Percentiles rank a stretch among this genome's conserved stretches.
Evolutionary conservation across 129 eudicot genomes (phyloP).

Genomic region (Flaveria trinervia): DNA sequence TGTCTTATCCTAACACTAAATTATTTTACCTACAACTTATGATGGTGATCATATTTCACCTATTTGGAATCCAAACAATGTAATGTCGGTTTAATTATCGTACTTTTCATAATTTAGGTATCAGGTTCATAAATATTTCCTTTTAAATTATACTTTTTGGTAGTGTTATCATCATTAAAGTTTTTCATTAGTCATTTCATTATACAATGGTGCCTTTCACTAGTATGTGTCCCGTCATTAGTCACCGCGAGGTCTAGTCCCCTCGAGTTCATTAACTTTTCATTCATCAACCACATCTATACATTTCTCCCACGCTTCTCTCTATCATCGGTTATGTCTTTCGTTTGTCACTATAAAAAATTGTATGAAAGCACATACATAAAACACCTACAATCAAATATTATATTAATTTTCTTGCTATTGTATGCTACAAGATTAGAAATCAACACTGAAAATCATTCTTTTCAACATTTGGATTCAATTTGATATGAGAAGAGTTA

Average conservation of each 20-base stretch:
- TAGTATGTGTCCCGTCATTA: background rate
- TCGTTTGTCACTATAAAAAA: background rate
- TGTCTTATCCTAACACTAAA: too few relatives aligned
- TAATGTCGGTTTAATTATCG: too few relatives aligned
- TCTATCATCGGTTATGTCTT: background rate
- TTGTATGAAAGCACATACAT: background rate
- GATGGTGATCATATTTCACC: too few relatives aligned
- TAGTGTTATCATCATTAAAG: background rate
- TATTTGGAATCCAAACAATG: too few relatives aligned
- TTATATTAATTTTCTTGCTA: too few relatives aligned
- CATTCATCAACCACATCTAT: background rate
- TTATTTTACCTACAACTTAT: too few relatives aligned
- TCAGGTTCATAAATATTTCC: background rate
- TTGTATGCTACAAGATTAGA: too few relatives aligned
- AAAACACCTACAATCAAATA: background rate
- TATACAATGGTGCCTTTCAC: background rate
- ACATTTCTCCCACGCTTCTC: background rate
- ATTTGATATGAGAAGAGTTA: too few relatives aligned
- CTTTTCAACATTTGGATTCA: too few relatives aligned
- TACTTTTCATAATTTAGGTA: background rate
- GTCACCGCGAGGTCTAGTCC: background rate
- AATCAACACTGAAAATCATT: too few relatives aligned
- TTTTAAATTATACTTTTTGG: background rate
- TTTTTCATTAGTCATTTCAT: background rate
- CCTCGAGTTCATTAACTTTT: background rate